Conservation (phyloP, 306 rosid species). For the Hippophae tibetana region DNA sequence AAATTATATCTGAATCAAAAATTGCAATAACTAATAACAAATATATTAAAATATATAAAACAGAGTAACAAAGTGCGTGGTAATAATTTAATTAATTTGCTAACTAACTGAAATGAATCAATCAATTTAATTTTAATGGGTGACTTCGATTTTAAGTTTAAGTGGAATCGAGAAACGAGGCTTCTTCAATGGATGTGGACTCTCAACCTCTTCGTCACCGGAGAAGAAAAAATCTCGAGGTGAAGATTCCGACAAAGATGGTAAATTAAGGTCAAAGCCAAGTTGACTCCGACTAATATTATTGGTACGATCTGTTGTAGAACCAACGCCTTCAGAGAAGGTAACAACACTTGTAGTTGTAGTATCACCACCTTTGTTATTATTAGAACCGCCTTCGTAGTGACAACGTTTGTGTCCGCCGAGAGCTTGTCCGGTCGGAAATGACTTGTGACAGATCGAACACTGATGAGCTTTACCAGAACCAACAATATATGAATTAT, state of each 20-base stretch:
- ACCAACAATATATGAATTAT: background rate
- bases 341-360: conserved; percentile 40
- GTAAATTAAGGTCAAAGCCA: conserved; percentile 78
- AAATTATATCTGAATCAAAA: no score
- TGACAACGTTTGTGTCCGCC: conserved; percentile 99
- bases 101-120: background rate
- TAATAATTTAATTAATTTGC: background rate
- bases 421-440: conserved; percentile 87
- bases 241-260: conserved; percentile 63
- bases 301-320: conserved; percentile 46
- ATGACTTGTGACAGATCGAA: conserved; percentile 84
- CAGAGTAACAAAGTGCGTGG: background rate
- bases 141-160: conserved; percentile 36
- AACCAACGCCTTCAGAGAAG: conserved; percentile 76
- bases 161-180: conserved; percentile 41
- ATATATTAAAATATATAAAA: no score
- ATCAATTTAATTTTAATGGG: conserved; percentile 3
- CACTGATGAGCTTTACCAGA: conserved; percentile 65
- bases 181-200: conserved; percentile 73
- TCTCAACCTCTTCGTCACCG: conserved; percentile 84
- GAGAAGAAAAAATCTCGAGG: conserved; percentile 28
- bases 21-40: no score
- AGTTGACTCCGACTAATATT: conserved; percentile 47
- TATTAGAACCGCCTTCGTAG: conserved; percentile 60
- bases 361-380: background rate